Conservation (phyloP, 1,284 basidiomycete genomes). For the Coniferiporia sulphurascens region DNA sequence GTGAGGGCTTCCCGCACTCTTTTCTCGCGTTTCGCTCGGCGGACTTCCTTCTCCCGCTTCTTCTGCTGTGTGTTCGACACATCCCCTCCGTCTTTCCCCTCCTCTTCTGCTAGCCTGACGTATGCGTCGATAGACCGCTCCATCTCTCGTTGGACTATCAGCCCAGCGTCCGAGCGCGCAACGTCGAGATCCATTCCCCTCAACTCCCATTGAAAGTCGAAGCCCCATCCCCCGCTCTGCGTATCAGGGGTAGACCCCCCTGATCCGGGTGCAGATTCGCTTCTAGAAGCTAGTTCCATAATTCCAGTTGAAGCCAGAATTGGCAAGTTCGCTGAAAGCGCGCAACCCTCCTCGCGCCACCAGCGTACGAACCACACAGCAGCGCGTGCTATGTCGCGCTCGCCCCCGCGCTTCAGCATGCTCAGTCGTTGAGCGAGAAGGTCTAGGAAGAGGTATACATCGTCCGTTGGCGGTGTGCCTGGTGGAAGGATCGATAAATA, state of each 20-base stretch:
- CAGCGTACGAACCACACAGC: slow-evolving; percentile 78
- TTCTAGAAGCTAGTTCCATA: slow-evolving; percentile 11
- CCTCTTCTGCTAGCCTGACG: slow-evolving; percentile 37
- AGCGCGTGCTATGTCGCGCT: slow-evolving; percentile 64
- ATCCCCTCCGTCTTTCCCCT: slow-evolving; percentile 49
- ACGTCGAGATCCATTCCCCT: slow-evolving; percentile 31
- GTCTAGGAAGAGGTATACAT: slow-evolving; percentile 62
- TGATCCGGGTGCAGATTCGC: neutral
- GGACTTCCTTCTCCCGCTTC: slow-evolving; percentile 52
- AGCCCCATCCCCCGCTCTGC: slow-evolving; percentile 59
- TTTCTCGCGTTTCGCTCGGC: slow-evolving; percentile 36
- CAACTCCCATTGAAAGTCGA: slow-evolving; percentile 70
- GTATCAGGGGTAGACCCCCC: neutral
- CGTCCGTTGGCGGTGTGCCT: slow-evolving; percentile 48
- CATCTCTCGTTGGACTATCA: slow-evolving; percentile 58
- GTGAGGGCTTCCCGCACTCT: slow-evolving; percentile 12
- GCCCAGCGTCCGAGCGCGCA: slow-evolving; percentile 22
- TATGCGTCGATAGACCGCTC: slow-evolving; percentile 60
- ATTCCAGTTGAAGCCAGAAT: slow-evolving; percentile 26
- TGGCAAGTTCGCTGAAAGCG: slow-evolving; percentile 42
- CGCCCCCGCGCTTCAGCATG: slow-evolving; percentile 77
- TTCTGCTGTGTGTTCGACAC: slow-evolving; percentile 68
- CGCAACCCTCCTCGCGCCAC: slow-evolving; percentile 77
- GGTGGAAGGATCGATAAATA: slow-evolving; percentile 63
- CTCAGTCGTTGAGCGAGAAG: slow-evolving; percentile 70